Percentiles rank a stretch among this genome's conserved stretches.
Evolutionary conservation across 164 flowering plant genomes (phyloP).

Genomic region (Paratinospora sagittata): DNA sequence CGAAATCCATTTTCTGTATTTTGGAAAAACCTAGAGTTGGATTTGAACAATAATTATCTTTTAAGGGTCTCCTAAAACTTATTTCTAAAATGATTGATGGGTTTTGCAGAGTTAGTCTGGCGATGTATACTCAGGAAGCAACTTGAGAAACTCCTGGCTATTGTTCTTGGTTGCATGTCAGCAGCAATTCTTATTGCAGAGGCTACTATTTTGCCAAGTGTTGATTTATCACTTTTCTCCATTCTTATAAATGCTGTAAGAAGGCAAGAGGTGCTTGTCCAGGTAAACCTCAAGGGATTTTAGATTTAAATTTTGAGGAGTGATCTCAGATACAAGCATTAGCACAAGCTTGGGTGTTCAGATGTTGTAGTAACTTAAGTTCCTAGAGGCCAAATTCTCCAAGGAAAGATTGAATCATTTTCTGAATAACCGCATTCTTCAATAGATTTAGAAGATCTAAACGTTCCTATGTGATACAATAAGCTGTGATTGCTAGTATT

Average conservation of each 20-base stretch:
- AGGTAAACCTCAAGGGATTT: slow-evolving; percentile 40
- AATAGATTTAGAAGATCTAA: not conserved
- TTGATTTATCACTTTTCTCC: slow-evolving; percentile 90
- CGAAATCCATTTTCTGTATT: not conserved
- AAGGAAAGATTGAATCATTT: not conserved
- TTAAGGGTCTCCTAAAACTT: not conserved
- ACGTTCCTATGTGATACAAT: not conserved
- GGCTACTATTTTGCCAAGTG: slow-evolving; percentile 77
- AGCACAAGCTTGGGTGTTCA: not conserved
- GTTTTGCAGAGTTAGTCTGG: slow-evolving; percentile 73
- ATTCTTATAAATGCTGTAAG: slow-evolving; percentile 74
- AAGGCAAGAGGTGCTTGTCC: slow-evolving; percentile 75
- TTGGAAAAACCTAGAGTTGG: not conserved
- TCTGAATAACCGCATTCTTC: not conserved
- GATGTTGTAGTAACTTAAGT: not conserved
- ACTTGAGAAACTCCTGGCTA: slow-evolving; percentile 61
- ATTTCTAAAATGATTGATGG: slow-evolving; percentile 7
- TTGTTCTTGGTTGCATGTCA: slow-evolving; percentile 84
- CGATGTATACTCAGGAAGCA: slow-evolving; percentile 71
- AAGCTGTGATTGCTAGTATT: not conserved
- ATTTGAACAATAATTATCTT: not conserved
- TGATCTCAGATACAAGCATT: not conserved
- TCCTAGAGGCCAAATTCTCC: not conserved
- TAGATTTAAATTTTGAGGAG: not conserved
- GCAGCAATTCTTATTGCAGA: slow-evolving; percentile 95